Evolutionary conservation across 352 stramenopile genomes (phyloP).

Genomic region (Globisporangium mamillatum): DNA sequence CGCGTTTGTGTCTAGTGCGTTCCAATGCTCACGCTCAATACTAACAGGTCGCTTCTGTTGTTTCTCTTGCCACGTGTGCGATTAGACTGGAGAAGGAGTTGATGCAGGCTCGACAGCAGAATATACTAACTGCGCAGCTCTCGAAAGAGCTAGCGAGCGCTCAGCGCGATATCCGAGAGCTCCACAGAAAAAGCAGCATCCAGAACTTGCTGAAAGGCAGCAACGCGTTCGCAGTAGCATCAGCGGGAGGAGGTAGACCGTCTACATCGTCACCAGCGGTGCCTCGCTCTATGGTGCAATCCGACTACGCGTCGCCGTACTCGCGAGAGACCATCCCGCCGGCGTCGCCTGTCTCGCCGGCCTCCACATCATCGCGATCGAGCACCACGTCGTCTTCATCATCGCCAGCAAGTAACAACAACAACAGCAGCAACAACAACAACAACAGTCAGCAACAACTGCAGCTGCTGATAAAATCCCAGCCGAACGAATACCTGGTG

Average conservation of each 20-base stretch:
- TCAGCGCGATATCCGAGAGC: slow-evolving; percentile 72
- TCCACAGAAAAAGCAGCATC: slow-evolving; percentile 67
- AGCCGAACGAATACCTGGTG: slow-evolving; percentile 25
- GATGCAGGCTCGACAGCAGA: slow-evolving; percentile 49
- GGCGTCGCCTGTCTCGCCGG: neutral
- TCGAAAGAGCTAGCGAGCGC: slow-evolving; percentile 67
- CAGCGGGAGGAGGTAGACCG: neutral
- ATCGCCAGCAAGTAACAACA: slow-evolving; percentile 2
- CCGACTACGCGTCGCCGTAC: neutral
- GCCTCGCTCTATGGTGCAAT: neutral
- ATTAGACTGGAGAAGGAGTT: slow-evolving; percentile 63
- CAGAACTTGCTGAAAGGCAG: slow-evolving; percentile 56
- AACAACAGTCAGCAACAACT: slow-evolving; percentile 13
- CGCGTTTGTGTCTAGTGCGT: slow-evolving; percentile 1
- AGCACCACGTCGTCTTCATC: slow-evolving; percentile 11
- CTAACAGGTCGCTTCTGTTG: neutral
- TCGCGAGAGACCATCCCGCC: neutral
- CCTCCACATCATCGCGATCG: slow-evolving; percentile 14
- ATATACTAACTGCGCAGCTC: slow-evolving; percentile 44
- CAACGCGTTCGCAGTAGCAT: slow-evolving; percentile 9
- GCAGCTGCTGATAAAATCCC: slow-evolving; percentile 6
- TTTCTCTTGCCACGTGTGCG: neutral
- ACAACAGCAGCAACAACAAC: slow-evolving; percentile 12
- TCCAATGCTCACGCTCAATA: neutral
- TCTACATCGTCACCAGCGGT: neutral